Percentiles rank a stretch among this genome's conserved stretches.
phyloP scores from a whole-genome alignment of 108 stramenopile species.

The Hondaea fermentalgiana region DNA sequence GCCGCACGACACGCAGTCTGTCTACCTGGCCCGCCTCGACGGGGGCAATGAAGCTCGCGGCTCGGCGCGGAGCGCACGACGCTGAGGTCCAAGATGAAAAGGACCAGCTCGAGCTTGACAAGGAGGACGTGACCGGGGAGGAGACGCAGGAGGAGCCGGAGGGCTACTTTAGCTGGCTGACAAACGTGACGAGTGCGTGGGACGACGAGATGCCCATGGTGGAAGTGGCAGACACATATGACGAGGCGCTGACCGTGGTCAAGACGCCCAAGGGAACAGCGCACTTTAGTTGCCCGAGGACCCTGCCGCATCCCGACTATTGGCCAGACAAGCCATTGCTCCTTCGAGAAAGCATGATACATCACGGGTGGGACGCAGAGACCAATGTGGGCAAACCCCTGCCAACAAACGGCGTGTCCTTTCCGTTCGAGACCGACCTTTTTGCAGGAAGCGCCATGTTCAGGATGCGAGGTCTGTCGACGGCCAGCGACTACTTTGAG shows the following conservation, averaged over 20 bases:
- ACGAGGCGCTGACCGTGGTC: background rate
- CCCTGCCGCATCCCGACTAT: background rate
- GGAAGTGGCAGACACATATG: background rate
- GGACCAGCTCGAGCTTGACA: background rate
- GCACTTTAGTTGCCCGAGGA: background rate
- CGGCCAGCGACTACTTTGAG: background rate
- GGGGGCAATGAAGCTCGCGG: background rate
- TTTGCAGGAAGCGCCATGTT: background rate
- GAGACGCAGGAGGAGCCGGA: background rate
- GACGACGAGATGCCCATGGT: background rate
- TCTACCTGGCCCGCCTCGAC: background rate
- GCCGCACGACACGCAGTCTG: too few species aligned
- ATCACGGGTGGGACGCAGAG: background rate
- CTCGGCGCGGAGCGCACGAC: background rate
- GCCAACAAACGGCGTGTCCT: background rate
- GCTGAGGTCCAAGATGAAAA: background rate
- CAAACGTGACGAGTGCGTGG: background rate
- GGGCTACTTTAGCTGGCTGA: background rate
- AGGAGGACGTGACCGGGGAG: background rate
- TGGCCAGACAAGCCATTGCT: background rate
- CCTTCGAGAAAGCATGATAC: background rate
- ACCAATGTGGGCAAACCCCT: background rate
- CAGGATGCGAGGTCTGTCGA: background rate
- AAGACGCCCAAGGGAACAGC: background rate
- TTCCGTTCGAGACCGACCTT: background rate